These are phyloP conservation scores for Hondaea fermentalgiana DNA, from an alignment of 108 stramenopile species.

Conservation along the genomic window DNA sequence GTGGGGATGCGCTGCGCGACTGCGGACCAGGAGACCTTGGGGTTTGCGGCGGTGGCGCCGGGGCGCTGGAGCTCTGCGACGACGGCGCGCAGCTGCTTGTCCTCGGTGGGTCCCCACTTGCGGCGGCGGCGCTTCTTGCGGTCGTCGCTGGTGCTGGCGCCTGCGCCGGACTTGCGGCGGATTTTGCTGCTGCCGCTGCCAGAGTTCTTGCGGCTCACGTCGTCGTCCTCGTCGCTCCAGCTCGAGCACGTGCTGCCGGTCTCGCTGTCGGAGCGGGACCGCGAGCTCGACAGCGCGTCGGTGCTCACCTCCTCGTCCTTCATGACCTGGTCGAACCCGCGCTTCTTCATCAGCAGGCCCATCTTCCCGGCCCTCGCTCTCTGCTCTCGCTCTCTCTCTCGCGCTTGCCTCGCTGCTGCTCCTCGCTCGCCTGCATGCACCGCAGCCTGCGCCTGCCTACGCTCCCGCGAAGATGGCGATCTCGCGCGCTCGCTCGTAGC, in stretches of 20 bases:
- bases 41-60: neutral
- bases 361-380: neutral
- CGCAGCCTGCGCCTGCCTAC: no score
- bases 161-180: no score
- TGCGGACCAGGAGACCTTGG: neutral
- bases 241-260: neutral
- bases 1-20: constrained; percentile 21
- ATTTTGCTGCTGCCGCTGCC: neutral
- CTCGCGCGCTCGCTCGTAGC: no score
- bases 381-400: no score
- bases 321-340: neutral
- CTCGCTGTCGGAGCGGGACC: neutral
- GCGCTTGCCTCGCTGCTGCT: no score
- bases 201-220: neutral
- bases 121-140: neutral
- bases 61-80: neutral
- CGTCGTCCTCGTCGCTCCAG: neutral
- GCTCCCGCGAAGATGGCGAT: no score
- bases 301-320: neutral
- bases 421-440: no score
- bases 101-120: neutral
- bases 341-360: neutral
- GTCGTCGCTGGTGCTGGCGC: neutral
- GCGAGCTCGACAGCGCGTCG: neutral
- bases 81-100: neutral